Evolutionary conservation across 2,329 filamentous ascomycete species (phyloP), one percentile per base, ranked within the genome.

Genomic region (Aspergillus eucalypticola): DNA sequence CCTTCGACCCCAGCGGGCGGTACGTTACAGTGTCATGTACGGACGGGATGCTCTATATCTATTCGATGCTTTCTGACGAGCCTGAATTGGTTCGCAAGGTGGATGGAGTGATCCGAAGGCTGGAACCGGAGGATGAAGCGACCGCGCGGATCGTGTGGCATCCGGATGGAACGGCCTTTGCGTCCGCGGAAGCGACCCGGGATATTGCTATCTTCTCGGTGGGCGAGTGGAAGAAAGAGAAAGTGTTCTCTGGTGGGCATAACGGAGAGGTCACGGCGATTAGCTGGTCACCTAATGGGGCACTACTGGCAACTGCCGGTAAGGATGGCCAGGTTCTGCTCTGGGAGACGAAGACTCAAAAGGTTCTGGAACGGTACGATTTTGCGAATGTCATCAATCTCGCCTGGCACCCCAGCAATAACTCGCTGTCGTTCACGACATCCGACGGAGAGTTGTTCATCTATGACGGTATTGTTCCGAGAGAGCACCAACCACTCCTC

Each of bases 401-500:
- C 60, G 85, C 87, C 29, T 99, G 95, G 94, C 95, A 99, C 71
- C 93, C 93, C 5, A 89, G 84, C 1, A 88, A 92, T 64, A 99
- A 99, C 68, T 86, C 94, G 2, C 78, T 95, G 1, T 96, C 93
- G 0, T 97, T 98, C 70, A 96, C 94, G 0, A 98, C 92, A 39
- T 90, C 89, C 1, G 91, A 96, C 60, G 95, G 96, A 63, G 92
- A 97, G 75, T 86, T 98, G 11, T 98, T 92, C 73, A 98, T 98
- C 58, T 90, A 93, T 71, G 87, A 77, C 58, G 70, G 75, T 49
- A 83, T 87, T 60, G 81, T 88, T 8, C 80, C 84, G 5, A 68
- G 74, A 25, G 83, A 84, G 35, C 76, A 84, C 61, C 71, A 76
- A 29, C 67, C 75, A 3, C 69, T 85, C 0, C 77, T 87, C 8